Conservation (phyloP, 495 filamentous ascomycete genomes). For the Penicillium antarcticum region DNA sequence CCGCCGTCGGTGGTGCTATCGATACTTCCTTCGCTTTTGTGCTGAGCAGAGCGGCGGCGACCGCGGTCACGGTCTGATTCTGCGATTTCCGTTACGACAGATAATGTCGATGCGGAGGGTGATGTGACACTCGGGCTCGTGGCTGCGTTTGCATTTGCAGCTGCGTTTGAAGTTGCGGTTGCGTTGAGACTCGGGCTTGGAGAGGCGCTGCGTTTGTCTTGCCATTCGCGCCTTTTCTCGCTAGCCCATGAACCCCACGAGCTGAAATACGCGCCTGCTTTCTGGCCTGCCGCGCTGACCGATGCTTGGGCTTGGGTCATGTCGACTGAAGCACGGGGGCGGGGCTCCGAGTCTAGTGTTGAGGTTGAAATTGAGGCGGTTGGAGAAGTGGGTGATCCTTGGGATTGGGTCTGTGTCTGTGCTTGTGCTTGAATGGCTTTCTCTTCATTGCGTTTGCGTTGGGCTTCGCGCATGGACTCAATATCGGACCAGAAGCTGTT, state of each 20-base stretch:
- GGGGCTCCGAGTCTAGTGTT: neutral
- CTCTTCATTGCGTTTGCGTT: slow-evolving; percentile 66
- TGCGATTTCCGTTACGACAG: slow-evolving; percentile 23
- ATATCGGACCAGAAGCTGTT: slow-evolving; percentile 87
- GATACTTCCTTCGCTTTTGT: slow-evolving; percentile 25
- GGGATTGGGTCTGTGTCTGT: slow-evolving; percentile 18
- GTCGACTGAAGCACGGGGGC: slow-evolving; percentile 50
- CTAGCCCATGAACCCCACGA: slow-evolving; percentile 95
- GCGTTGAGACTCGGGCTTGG: slow-evolving; percentile 12
- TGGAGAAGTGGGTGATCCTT: slow-evolving; percentile 23
- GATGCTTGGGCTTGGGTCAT: slow-evolving; percentile 64
- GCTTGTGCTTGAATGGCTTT: slow-evolving; percentile 17
- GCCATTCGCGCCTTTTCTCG: slow-evolving; percentile 74
- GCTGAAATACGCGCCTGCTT: slow-evolving; percentile 83
- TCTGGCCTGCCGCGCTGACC: slow-evolving; percentile 62
- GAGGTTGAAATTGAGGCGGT: slow-evolving; percentile 7
- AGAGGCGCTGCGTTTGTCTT: slow-evolving; percentile 37
- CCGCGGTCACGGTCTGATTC: slow-evolving; percentile 36
- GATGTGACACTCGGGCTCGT: slow-evolving; percentile 12
- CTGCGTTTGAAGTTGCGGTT: neutral
- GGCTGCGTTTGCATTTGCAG: too few relatives aligned
- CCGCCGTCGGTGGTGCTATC: slow-evolving; percentile 3
- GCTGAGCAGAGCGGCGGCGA: slow-evolving; percentile 31
- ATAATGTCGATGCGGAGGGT: slow-evolving; percentile 29
- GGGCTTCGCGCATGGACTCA: slow-evolving; percentile 78